Evolutionary conservation across 2,329 filamentous ascomycete species (phyloP).

Genomic region (Helminthosporium solani): DNA sequence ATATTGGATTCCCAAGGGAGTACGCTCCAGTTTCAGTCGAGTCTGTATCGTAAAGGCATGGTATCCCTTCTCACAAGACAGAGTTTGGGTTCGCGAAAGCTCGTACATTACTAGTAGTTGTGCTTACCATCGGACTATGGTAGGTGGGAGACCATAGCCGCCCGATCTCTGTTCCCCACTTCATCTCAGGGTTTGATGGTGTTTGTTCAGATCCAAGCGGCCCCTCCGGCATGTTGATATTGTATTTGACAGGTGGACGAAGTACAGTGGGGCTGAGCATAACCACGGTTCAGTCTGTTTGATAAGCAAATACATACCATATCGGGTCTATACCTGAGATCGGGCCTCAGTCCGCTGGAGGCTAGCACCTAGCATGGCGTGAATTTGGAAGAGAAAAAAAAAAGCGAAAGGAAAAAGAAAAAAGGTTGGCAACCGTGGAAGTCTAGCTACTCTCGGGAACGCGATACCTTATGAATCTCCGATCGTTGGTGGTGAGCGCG

Average conservation of each 20-base stretch:
- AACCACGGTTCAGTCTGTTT: not conserved
- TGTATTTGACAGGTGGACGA: not conserved
- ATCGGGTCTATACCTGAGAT: no score
- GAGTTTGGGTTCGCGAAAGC: not conserved
- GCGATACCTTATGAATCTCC: not conserved
- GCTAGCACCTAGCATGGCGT: no score
- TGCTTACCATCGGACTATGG: no score
- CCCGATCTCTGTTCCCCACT: not conserved
- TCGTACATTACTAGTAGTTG: not conserved
- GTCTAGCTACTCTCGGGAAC: no score
- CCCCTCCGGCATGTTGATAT: not conserved
- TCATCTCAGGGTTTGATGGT: not conserved
- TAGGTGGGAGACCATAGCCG: no score
- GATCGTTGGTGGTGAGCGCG: not conserved
- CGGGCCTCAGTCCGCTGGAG: not conserved
- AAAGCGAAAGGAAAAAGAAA: no score
- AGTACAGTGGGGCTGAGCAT: not conserved
- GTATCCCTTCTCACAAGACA: not conserved
- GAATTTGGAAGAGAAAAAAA: no score
- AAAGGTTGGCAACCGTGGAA: no score
- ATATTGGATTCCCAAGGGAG: not conserved
- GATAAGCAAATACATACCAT: not conserved
- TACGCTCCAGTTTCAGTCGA: not conserved
- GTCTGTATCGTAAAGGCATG: not conserved
- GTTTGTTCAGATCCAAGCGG: not conserved